phyloP scores from a whole-genome alignment of 768 basidiomycete species.

The Phanerodontia chrysosporium region DNA sequence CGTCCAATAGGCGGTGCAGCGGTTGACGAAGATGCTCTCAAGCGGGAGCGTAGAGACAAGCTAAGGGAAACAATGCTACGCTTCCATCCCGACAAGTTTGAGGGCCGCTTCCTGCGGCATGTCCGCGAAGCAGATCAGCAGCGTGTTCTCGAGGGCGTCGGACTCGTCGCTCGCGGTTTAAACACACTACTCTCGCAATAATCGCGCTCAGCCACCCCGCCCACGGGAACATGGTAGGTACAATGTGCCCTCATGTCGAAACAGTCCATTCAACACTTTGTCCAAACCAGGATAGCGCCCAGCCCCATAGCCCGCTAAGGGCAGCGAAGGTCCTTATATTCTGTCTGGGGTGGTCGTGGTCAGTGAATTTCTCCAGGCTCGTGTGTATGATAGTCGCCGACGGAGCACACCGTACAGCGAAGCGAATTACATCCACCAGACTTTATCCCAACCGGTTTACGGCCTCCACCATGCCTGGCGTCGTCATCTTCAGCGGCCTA shows the following conservation, averaged over 20 bases:
- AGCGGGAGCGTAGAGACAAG: slow-evolving; percentile 53
- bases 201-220: not conserved
- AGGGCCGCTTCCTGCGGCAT: slow-evolving; percentile 60
- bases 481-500: not conserved
- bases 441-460: not conserved
- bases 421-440: too few species aligned
- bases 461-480: not conserved
- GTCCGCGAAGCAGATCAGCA: slow-evolving; percentile 44
- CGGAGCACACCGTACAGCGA: too few species aligned
- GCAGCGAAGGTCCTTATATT: too few species aligned
- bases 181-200: slow-evolving; percentile 44
- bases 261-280: too few species aligned
- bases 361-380: too few species aligned
- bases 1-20: not conserved
- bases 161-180: slow-evolving; percentile 56
- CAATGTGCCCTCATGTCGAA: too few species aligned
- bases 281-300: too few species aligned
- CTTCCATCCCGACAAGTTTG: slow-evolving; percentile 82
- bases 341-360: too few species aligned
- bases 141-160: slow-evolving; percentile 54
- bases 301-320: too few species aligned
- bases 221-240: too few species aligned
- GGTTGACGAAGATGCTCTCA: slow-evolving; percentile 25
- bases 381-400: too few species aligned
- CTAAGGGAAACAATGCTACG: slow-evolving; percentile 65